Base-by-base conservation (phyloP, 345 rosid genomes). In the Aquilaria yunnanensis region DNA sequence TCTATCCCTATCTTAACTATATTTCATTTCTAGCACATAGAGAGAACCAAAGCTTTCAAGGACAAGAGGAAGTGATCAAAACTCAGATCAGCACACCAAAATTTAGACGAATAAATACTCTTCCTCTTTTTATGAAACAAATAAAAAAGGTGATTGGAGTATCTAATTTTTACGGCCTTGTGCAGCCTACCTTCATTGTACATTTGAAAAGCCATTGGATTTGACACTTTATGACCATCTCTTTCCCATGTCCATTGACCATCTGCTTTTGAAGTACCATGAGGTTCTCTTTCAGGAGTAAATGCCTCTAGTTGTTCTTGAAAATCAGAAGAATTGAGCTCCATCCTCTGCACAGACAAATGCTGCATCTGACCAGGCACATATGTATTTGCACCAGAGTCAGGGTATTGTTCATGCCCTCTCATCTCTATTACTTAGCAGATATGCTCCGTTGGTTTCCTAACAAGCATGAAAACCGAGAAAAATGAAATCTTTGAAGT, bases 281-380 rank as follows among this genome's bases (percentile, higher is more conserved):
- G 75, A 0, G 82, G 79, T 34, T 88, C 97, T 68, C 96, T 88
- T 72, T 88, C 96, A 9, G 96, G 97, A 70, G 97, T 90, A 65
- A 90, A 90, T 14, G 96, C 96, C 83, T 90, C 97, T 52, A 90
- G 73, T 60, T 84, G 86, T 67, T 87, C 95, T 77, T 85, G 92
- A 62, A 83, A 90, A 47, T 79, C 83, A 64, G 68, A 70, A 56
- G 87, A 64, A 11, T 67, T 72, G 4, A 66, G 77, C 16, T 85
- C 90, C 77, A 80, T 75, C 57, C 73, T 73, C 56, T 83, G 88
- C 51, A 65, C 60, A 52, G 80, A 72, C 46, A 75, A 46, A 51
- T 78, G 85, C 76, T 82, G 93, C 78, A 85, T 75, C 73, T 80
- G 96, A 45, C 78, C 78, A 73, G 78, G 70, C 51, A 61, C 82